These are phyloP conservation scores for Favolaschia claudopus DNA, from an alignment of 768 basidiomycete genomes.

Conservation along the genomic window DNA sequence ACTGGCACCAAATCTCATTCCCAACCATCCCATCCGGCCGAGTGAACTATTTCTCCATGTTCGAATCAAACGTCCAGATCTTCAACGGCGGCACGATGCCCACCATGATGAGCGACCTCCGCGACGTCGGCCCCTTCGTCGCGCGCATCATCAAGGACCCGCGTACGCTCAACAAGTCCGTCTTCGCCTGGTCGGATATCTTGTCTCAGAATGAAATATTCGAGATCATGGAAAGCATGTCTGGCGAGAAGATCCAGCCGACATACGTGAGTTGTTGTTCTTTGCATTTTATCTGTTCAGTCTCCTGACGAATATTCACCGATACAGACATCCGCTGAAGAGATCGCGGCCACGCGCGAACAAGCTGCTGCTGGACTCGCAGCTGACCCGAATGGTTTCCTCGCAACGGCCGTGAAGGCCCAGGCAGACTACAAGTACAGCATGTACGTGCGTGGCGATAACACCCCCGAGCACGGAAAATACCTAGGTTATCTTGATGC, in stretches of 20 bases:
- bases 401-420: background rate
- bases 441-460: background rate
- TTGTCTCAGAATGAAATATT: background rate
- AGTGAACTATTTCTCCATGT: too few species aligned
- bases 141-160: conserved; percentile 36
- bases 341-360: background rate
- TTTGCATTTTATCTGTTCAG: background rate
- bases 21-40: background rate
- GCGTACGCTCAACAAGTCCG: conserved; percentile 36
- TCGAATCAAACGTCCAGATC: conserved; percentile 7
- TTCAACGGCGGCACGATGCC: conserved; percentile 27
- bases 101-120: conserved; percentile 23
- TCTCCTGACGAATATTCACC: background rate
- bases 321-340: background rate
- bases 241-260: background rate
- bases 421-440: background rate
- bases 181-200: conserved; percentile 18
- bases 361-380: background rate
- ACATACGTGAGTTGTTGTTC: background rate
- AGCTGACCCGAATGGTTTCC: background rate
- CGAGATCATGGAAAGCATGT: background rate
- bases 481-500: background rate
- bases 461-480: background rate
- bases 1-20: background rate
- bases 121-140: conserved; percentile 34